phyloP scores from a whole-genome alignment of 768 basidiomycete species.

The Arthromyces matolae region DNA sequence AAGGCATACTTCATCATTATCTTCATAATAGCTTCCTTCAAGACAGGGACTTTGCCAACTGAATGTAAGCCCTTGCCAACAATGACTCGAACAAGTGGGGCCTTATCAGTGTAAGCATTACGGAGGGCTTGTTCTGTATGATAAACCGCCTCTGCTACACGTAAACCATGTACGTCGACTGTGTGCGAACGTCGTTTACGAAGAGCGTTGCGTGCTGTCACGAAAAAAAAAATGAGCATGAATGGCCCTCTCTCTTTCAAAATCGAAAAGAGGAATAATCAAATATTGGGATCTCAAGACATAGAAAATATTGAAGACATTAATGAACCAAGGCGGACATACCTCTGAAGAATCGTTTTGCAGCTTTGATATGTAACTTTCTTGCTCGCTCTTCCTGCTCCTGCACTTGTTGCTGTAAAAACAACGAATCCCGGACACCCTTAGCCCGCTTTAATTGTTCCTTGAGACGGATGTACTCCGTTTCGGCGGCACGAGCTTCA shows the following conservation, averaged over 20 bases:
- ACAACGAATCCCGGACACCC: too few species aligned
- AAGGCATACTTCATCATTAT: slow-evolving; percentile 63
- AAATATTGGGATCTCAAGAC: too few species aligned
- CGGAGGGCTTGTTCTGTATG: slow-evolving; percentile 41
- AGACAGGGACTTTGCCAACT: slow-evolving; percentile 59
- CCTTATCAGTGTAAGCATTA: slow-evolving; percentile 31
- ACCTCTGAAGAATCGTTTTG: slow-evolving; percentile 43
- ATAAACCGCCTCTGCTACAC: slow-evolving; percentile 42
- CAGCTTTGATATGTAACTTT: slow-evolving; percentile 43
- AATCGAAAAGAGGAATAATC: neutral
- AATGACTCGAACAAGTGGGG: slow-evolving; percentile 38
- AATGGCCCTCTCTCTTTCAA: neutral
- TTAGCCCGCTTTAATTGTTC: slow-evolving; percentile 25
- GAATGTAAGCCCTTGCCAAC: slow-evolving; percentile 86
- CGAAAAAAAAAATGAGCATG: slow-evolving; percentile 4
- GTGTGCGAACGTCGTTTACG: slow-evolving; percentile 27
- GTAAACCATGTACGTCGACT: slow-evolving; percentile 50
- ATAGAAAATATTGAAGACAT: too few species aligned
- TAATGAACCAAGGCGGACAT: slow-evolving; percentile 20
- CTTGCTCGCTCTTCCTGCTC: slow-evolving; percentile 30
- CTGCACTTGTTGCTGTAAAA: slow-evolving; percentile 35
- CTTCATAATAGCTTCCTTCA: slow-evolving; percentile 78
- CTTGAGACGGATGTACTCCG: slow-evolving; percentile 23
- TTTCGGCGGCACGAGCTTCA: slow-evolving; percentile 38
- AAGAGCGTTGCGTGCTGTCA: slow-evolving; percentile 36